phyloP scores from a whole-genome alignment of 257 asterid species.

The Ajuga chamaepitys region DNA sequence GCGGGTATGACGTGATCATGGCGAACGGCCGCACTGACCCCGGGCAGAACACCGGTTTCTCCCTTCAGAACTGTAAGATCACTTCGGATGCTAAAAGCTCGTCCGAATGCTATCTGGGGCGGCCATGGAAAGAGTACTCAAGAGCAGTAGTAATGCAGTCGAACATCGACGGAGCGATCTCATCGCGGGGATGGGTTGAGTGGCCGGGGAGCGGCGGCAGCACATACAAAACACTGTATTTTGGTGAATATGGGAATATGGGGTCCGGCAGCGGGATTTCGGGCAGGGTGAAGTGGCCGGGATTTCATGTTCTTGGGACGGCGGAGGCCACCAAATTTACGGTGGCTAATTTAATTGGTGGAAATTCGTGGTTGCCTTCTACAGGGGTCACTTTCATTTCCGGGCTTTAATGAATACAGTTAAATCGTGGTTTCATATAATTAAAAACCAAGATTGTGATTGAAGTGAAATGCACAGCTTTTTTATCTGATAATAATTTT shows the following conservation, averaged over 20 bases:
- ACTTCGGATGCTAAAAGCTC: slow-evolving; percentile 25
- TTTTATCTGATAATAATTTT: too few relatives aligned
- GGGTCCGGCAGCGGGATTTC: slow-evolving; percentile 40
- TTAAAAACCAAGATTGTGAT: not conserved
- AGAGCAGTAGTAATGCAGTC: slow-evolving; percentile 66
- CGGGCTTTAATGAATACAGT: slow-evolving; percentile 29
- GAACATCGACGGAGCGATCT: slow-evolving; percentile 38
- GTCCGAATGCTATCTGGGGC: slow-evolving; percentile 38
- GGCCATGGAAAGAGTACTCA: slow-evolving; percentile 61
- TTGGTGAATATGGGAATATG: slow-evolving; percentile 46
- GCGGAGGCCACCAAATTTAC: slow-evolving; percentile 49
- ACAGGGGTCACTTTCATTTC: slow-evolving; percentile 54
- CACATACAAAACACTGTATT: slow-evolving; percentile 33
- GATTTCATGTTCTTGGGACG: slow-evolving; percentile 31
- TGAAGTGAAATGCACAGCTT: too few relatives aligned
- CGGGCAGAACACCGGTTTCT: slow-evolving; percentile 65
- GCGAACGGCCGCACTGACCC: slow-evolving; percentile 63
- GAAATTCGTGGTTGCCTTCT: slow-evolving; percentile 70
- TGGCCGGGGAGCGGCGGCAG: slow-evolving; percentile 49
- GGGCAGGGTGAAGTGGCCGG: slow-evolving; percentile 56
- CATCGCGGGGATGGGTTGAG: slow-evolving; percentile 57
- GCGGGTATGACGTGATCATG: slow-evolving; percentile 42
- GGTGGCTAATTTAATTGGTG: slow-evolving; percentile 44
- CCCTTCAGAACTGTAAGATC: slow-evolving; percentile 50
- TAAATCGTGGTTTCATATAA: not conserved